A percentile compares a stretch with the other conserved stretches of the same genome.
These are phyloP conservation scores for Irpex lacteus DNA, from an alignment of 1,284 basidiomycete genomes.

Conservation along the genomic window DNA sequence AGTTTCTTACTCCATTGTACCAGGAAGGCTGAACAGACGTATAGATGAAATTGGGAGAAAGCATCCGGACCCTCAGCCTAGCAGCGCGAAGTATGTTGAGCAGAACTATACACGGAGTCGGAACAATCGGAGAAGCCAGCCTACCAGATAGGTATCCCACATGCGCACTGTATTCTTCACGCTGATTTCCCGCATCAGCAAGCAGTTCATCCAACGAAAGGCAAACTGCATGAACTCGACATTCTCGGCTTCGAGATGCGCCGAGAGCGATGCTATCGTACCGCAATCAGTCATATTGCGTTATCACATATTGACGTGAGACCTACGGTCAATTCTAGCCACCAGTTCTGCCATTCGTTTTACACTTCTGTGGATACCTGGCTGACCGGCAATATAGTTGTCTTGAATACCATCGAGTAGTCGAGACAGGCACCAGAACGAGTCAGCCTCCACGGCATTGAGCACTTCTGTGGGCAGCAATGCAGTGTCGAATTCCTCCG, in stretches of 20 bases:
- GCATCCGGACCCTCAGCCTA: slow-evolving; percentile 94
- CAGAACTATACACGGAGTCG: not conserved
- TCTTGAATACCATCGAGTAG: slow-evolving; percentile 95
- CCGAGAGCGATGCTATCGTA: slow-evolving; percentile 66
- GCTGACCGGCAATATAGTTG: slow-evolving; percentile 94
- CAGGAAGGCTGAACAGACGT: slow-evolving; percentile 94
- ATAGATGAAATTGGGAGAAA: slow-evolving; percentile 95
- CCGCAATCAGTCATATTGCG: not conserved
- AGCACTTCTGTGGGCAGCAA: slow-evolving; percentile 70
- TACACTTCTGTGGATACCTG: slow-evolving; percentile 91
- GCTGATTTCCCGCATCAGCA: slow-evolving; percentile 94
- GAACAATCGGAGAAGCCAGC: slow-evolving; percentile 25
- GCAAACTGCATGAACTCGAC: slow-evolving; percentile 99
- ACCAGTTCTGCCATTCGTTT: slow-evolving; percentile 91
- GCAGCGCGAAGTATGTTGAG: not conserved
- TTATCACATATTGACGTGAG: not conserved
- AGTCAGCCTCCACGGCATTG: slow-evolving; percentile 89
- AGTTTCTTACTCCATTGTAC: slow-evolving; percentile 90
- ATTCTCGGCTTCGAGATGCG: slow-evolving; percentile 84
- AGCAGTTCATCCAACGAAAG: slow-evolving; percentile 98
- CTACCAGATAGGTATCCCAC: slow-evolving; percentile 97
- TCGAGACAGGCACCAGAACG: slow-evolving; percentile 95
- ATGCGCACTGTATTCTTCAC: slow-evolving; percentile 94
- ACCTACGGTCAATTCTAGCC: slow-evolving; percentile 84
- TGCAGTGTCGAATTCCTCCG: slow-evolving; percentile 81